A percentile compares a stretch with the other conserved stretches of the same genome.
Evolutionary conservation across 2,329 filamentous ascomycete genomes (phyloP).

Genomic region (Mycosphaerella sp.): DNA sequence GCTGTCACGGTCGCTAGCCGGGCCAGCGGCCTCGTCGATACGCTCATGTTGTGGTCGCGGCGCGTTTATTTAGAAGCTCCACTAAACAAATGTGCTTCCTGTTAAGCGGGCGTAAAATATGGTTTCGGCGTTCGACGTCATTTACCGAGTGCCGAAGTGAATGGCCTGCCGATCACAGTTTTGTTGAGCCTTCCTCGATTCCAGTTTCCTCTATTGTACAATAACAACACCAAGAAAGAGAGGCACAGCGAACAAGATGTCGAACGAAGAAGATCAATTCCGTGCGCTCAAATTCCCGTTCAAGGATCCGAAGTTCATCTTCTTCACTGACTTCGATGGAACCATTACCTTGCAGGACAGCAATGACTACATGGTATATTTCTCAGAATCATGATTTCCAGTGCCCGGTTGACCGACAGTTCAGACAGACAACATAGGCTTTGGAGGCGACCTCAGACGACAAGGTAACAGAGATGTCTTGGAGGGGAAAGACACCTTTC

Average conservation of each 20-base stretch:
- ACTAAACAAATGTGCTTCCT: not conserved
- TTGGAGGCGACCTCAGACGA: conserved; percentile 63
- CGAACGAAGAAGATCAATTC: conserved; percentile 30
- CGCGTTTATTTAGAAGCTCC: not conserved
- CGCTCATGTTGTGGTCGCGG: not conserved
- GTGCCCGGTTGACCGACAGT: conserved; percentile 51
- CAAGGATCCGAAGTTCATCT: conserved; percentile 76
- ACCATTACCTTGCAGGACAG: conserved; percentile 76
- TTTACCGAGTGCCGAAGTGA: conserved; percentile 7
- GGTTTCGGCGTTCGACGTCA: not conserved
- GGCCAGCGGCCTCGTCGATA: not conserved
- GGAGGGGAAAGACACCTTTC: conserved; percentile 63
- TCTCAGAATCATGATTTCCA: not conserved
- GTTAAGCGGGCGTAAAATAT: not conserved
- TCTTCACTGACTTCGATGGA: conserved; percentile 98
- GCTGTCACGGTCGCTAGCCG: not conserved
- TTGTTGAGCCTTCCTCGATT: conserved; percentile 10
- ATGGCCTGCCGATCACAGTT: not conserved
- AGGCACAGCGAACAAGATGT: conserved; percentile 9
- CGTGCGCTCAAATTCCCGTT: conserved; percentile 42
- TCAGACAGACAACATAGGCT: conserved; percentile 88
- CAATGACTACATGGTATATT: conserved; percentile 58
- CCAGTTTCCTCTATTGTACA: not conserved
- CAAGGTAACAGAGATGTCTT: conserved; percentile 73
- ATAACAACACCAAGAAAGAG: not conserved